Evolutionary conservation across 2,329 filamentous ascomycete species (phyloP).

Genomic region (Gliomastix tumulicola): DNA sequence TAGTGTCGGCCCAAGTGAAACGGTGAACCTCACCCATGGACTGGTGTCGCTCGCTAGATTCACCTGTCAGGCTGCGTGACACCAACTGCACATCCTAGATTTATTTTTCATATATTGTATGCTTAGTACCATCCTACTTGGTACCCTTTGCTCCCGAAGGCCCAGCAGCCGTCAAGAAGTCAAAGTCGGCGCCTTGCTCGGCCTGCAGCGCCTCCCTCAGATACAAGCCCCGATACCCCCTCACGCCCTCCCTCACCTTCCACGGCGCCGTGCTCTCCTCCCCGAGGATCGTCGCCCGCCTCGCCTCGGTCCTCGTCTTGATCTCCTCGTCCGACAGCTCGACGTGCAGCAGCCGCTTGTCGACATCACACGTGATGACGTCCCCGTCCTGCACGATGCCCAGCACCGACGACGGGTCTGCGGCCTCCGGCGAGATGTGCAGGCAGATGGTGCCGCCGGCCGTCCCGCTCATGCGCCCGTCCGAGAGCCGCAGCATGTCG

Average conservation of each 20-base stretch:
- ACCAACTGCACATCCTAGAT: no score
- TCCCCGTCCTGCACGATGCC: conserved; percentile 74
- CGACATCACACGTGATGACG: conserved; percentile 70
- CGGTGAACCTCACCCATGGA: no score
- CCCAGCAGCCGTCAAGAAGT: conserved; percentile 46
- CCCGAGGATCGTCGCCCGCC: conserved; percentile 36
- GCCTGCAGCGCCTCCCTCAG: conserved; percentile 54
- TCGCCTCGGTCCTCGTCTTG: conserved; percentile 47
- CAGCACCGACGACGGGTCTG: conserved; percentile 66
- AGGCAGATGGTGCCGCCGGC: conserved; percentile 86
- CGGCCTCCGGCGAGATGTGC: conserved; percentile 81
- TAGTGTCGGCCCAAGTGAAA: no score
- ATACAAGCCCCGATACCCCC: conserved; percentile 54
- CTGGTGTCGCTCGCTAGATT: no score
- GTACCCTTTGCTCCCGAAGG: no score
- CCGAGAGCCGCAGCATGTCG: conserved; percentile 80
- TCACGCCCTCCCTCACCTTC: conserved; percentile 27
- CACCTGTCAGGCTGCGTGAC: no score
- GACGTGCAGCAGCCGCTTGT: conserved; percentile 49
- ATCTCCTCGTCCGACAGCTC: conserved; percentile 68
- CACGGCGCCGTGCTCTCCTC: conserved; percentile 20
- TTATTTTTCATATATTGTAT: no score
- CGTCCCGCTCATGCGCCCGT: conserved; percentile 81
- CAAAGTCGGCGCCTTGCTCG: conserved; percentile 52
- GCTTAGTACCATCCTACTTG: no score